Percentiles rank a stretch among this genome's conserved stretches.
These are phyloP conservation scores for Cryptococcus amylolentus DNA, from an alignment of 1,284 basidiomycete genomes.

Conservation along the genomic window DNA sequence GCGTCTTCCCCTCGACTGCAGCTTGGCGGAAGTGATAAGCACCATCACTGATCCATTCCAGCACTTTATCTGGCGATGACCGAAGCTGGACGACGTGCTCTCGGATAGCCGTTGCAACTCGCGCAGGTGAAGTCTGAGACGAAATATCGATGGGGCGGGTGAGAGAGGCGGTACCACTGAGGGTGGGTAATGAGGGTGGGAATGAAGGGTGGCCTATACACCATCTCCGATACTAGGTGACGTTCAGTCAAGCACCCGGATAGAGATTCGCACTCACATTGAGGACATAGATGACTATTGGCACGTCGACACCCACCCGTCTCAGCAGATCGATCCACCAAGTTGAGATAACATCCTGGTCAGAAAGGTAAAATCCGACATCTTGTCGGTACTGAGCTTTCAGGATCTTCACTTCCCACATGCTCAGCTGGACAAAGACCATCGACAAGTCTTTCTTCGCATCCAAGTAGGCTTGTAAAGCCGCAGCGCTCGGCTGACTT, in stretches of 20 bases:
- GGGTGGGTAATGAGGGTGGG: slow-evolving; percentile 20
- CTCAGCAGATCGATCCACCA: slow-evolving; percentile 27
- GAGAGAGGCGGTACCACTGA: slow-evolving; percentile 29
- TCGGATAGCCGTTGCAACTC: slow-evolving; percentile 1
- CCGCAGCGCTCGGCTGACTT: background rate
- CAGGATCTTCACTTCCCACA: background rate
- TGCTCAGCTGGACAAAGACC: slow-evolving; percentile 1
- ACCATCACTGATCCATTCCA: slow-evolving; percentile 7
- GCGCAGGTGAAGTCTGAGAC: background rate
- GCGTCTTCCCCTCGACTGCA: slow-evolving; percentile 8
- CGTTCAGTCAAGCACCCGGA: background rate
- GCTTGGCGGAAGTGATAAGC: slow-evolving; percentile 5
- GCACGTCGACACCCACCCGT: slow-evolving; percentile 16
- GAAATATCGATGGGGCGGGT: slow-evolving; percentile 20
- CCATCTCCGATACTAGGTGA: slow-evolving; percentile 23
- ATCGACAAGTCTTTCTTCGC: background rate
- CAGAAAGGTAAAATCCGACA: slow-evolving; percentile 2
- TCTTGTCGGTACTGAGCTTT: background rate
- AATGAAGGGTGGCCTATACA: slow-evolving; percentile 20
- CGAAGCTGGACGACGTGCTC: slow-evolving; percentile 2
- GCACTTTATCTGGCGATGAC: background rate
- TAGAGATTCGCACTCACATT: slow-evolving; percentile 18
- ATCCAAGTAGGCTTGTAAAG: no score
- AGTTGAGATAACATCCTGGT: slow-evolving; percentile 23
- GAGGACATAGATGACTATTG: slow-evolving; percentile 19